Evolutionary conservation across 2,329 filamentous ascomycete species (phyloP), one percentile per base, ranked within the genome.

Genomic region (Curvularia verruculosa): DNA sequence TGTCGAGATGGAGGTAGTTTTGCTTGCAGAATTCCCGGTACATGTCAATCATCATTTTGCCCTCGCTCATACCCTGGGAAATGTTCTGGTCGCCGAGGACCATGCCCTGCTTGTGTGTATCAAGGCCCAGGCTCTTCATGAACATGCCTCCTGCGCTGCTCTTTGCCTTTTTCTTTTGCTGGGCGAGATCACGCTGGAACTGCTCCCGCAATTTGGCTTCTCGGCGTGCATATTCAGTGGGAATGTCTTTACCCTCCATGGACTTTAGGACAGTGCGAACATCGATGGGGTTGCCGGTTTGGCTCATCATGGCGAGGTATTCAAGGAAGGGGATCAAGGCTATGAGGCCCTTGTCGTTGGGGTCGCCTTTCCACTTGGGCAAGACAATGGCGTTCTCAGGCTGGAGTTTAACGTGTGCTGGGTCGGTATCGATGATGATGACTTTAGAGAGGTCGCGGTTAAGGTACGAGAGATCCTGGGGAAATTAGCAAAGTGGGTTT

Each of bases 41-140:
- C 76, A 96, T 88, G 73, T 99, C 95, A 78, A 93, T 92, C 65
- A 97, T 82, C 91, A 98, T 97, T 85, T 98, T 99, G 69, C 94
- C 95, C 77, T 96, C 88, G 2, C 90, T 88, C 60, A 95, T 86
- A 12, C 90, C 92, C 74, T 96, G 91, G 2, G 84, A 83, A 1
- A 90, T 84, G 66, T 84, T 87, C 61, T 86, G 76, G 55, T 78
- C 75, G 12, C 72, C 73, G 12, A 80, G 68, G 3, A 79, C 89
- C 70, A 83, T 77, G 48, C 91, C 64, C 66, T 70, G 48, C 68
- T 87, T 84, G 1, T 87, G 83, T 5, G 59, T 63, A 76, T 94
- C 95, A 63, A 97, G 83, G 21, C 94, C 94, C 5, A 98, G 82
- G 52, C 91, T 82, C 67, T 83, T 86, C 56, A 88, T 87, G 3